A percentile compares a stretch with the other conserved stretches of the same genome.
Conservation (phyloP, 306 rosid genomes). For the Cicer arietinum region DNA sequence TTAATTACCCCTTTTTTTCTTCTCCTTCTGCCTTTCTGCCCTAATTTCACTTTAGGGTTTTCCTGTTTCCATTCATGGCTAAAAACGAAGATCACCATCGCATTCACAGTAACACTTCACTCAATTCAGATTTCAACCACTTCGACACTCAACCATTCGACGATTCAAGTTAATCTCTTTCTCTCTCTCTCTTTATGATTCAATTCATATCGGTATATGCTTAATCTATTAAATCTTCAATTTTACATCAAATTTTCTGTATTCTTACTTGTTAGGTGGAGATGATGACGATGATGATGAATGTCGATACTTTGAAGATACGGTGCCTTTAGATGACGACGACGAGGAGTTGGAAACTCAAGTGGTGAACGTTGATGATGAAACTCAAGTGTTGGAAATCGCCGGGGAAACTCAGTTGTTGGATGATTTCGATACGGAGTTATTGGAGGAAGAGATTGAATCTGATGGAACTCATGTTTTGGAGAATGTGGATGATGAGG, state of each 20-base stretch:
- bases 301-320: slow-evolving; percentile 42
- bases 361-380: slow-evolving; percentile 53
- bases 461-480: slow-evolving; percentile 62
- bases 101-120: slow-evolving; percentile 20
- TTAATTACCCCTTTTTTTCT: background rate
- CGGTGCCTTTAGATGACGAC: slow-evolving; percentile 47
- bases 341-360: slow-evolving; percentile 54
- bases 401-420: slow-evolving; percentile 54
- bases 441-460: slow-evolving; percentile 58
- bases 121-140: slow-evolving; percentile 18
- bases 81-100: slow-evolving; percentile 44
- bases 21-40: background rate
- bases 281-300: slow-evolving; percentile 30
- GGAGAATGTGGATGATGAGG: slow-evolving; percentile 47
- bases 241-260: background rate
- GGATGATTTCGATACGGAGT: slow-evolving; percentile 61
- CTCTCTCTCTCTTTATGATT: background rate
- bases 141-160: slow-evolving; percentile 56
- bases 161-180: slow-evolving; percentile 48
- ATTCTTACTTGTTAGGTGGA: slow-evolving; percentile 44
- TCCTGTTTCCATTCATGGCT: slow-evolving; percentile 38
- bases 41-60: slow-evolving; percentile 43
- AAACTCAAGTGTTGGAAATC: slow-evolving; percentile 60
- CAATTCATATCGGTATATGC: background rate
- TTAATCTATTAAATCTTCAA: background rate